Percentiles rank a stretch among this genome's conserved stretches.
Conservation (phyloP, 306 rosid genomes). For the Cucumis melo region DNA sequence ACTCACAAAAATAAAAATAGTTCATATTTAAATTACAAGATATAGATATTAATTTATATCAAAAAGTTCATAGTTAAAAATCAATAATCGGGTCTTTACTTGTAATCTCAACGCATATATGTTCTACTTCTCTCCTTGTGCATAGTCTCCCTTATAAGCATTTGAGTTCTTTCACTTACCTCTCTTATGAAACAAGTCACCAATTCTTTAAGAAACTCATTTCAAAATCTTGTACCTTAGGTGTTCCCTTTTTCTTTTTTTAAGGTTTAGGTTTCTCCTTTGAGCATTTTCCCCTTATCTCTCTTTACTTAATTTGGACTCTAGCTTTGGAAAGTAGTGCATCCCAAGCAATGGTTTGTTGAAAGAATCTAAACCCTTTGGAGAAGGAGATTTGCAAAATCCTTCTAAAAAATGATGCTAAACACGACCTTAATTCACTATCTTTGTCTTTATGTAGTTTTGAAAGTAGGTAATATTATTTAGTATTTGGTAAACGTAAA, state of each 20-base stretch:
- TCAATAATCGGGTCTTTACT: too few species aligned
- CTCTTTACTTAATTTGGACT: constrained; percentile 64
- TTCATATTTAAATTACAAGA: too few species aligned
- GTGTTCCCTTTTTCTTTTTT: neutral
- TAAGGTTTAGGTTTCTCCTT: neutral
- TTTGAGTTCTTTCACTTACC: neutral
- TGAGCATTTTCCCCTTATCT: constrained; percentile 3
- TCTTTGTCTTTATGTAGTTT: neutral
- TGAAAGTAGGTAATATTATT: neutral
- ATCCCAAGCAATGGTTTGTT: constrained; percentile 32
- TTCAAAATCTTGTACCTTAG: neutral
- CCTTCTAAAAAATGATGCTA: neutral
- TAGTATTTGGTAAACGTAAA: neutral
- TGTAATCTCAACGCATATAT: too few species aligned
- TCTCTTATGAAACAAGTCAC: constrained; percentile 1
- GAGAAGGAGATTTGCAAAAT: constrained; percentile 18
- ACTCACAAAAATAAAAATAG: too few species aligned
- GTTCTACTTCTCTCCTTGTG: neutral
- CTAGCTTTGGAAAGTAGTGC: constrained; percentile 40
- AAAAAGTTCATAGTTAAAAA: too few species aligned
- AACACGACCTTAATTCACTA: neutral
- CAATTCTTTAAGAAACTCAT: neutral
- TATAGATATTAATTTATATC: too few species aligned
- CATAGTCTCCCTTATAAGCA: neutral
- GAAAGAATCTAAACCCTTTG: constrained; percentile 19